A percentile compares a stretch with the other conserved stretches of the same genome.
Conservation (phyloP, 495 filamentous ascomycete species). For the Xylaria intraflava region DNA sequence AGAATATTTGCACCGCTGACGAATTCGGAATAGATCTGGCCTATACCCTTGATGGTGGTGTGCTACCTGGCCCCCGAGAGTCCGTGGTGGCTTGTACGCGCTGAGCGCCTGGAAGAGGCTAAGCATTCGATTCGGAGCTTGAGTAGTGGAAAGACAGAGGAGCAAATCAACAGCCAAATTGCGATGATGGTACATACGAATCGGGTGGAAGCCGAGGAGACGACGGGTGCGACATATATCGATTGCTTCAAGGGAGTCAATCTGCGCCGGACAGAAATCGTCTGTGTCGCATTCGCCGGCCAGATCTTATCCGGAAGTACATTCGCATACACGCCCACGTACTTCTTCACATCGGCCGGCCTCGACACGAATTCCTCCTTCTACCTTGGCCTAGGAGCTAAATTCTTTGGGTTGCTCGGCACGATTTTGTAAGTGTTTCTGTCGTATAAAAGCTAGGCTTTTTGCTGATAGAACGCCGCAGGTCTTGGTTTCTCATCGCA, state of each 20-base stretch:
- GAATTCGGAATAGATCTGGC: slow-evolving; percentile 31
- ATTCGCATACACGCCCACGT: slow-evolving; percentile 61
- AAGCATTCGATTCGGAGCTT: slow-evolving; percentile 48
- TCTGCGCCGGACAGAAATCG: slow-evolving; percentile 58
- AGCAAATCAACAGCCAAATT: slow-evolving; percentile 52
- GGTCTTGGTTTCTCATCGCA: slow-evolving; percentile 42
- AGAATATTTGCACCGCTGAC: not conserved
- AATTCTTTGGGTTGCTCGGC: slow-evolving; percentile 40
- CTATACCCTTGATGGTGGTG: slow-evolving; percentile 48
- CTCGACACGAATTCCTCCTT: slow-evolving; percentile 47
- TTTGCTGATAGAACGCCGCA: slow-evolving; percentile 20
- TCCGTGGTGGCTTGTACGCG: slow-evolving; percentile 66
- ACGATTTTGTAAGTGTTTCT: slow-evolving; percentile 27
- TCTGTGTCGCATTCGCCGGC: slow-evolving; percentile 57
- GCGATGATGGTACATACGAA: slow-evolving; percentile 67
- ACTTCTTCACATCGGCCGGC: slow-evolving; percentile 61
- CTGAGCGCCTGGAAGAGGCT: slow-evolving; percentile 46
- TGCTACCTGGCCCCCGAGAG: slow-evolving; percentile 58
- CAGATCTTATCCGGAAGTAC: slow-evolving; percentile 60
- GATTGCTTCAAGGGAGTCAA: slow-evolving; percentile 62
- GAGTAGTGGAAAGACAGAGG: slow-evolving; percentile 38
- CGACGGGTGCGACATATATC: slow-evolving; percentile 50
- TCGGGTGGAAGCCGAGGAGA: slow-evolving; percentile 50
- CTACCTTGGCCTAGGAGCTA: slow-evolving; percentile 23
- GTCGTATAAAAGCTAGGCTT: slow-evolving; percentile 13